Evolutionary conservation across 805 yeast species (phyloP).

Genomic region (Teunomyces barrocoloradensis): DNA sequence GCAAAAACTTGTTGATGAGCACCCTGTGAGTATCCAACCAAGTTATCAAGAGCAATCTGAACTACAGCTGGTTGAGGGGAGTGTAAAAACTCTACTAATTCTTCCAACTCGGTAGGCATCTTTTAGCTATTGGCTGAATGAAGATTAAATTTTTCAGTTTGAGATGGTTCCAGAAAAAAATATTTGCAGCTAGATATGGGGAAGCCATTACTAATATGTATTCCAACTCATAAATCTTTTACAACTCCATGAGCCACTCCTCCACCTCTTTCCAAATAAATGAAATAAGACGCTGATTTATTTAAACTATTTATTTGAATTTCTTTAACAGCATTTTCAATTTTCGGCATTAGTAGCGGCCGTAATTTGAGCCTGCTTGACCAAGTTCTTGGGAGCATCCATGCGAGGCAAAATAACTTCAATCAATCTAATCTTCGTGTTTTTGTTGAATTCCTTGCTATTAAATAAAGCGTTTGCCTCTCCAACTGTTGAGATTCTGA

Average conservation of each 20-base stretch:
- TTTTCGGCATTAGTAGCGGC: conserved; percentile 14
- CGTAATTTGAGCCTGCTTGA: conserved; percentile 18
- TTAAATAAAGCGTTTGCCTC: conserved; percentile 53
- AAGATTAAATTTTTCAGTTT: conserved; percentile 4
- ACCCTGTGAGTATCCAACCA: conserved; percentile 79
- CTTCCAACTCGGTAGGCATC: conserved; percentile 48
- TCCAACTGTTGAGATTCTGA: conserved; percentile 53
- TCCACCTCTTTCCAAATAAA: no score
- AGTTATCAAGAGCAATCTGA: conserved; percentile 79
- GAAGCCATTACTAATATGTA: background rate
- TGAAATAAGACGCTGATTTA: background rate
- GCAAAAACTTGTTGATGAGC: conserved; percentile 63
- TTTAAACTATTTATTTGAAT: no score
- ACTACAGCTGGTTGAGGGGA: conserved; percentile 76
- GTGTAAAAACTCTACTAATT: conserved; percentile 75
- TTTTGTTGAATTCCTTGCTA: conserved; percentile 48
- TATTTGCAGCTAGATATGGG: conserved; percentile 5
- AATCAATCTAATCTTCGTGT: conserved; percentile 60
- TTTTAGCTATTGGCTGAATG: background rate
- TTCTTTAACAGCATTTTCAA: background rate
- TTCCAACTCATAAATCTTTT: no score
- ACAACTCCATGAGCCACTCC: no score
- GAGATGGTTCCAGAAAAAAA: conserved; percentile 4
- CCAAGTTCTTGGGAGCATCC: conserved; percentile 68
- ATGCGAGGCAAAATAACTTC: conserved; percentile 66